phyloP scores from a whole-genome alignment of 768 basidiomycete species.

The Suillus lakei region DNA sequence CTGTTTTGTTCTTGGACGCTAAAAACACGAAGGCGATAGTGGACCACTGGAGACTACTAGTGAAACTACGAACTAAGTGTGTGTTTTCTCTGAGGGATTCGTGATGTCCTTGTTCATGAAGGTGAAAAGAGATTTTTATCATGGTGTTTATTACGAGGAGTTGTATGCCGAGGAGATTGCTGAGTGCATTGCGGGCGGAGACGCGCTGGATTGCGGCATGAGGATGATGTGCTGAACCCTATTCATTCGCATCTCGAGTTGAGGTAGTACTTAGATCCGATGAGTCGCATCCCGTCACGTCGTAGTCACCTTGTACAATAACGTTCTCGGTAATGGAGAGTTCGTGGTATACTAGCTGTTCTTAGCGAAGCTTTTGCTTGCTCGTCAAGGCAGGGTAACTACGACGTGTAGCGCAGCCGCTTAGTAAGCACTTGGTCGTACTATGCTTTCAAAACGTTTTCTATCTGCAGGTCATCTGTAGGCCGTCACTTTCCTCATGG shows the following conservation, averaged over 20 bases:
- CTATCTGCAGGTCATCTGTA: background rate
- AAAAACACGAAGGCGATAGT: too few species aligned
- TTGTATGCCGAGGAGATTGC: conserved; percentile 44
- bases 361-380: too few species aligned
- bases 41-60: too few species aligned
- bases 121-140: too few species aligned
- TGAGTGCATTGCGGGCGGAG: conserved; percentile 35
- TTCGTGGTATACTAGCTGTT: too few species aligned
- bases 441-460: background rate
- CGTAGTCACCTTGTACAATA: background rate
- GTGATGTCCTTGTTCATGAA: too few species aligned
- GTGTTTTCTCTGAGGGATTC: too few species aligned
- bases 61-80: too few species aligned
- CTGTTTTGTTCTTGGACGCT: too few species aligned
- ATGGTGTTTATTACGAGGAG: too few species aligned
- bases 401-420: background rate
- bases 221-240: conserved; percentile 30
- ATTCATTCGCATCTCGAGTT: conserved; percentile 21
- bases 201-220: conserved; percentile 32
- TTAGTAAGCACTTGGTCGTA: background rate
- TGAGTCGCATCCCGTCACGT: background rate
- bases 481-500: conserved; percentile 3
- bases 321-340: background rate
- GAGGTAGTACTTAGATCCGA: too few species aligned
- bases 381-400: too few species aligned